Conservation (phyloP, 148 eudicot genomes). For the Rhododendron simsii region DNA sequence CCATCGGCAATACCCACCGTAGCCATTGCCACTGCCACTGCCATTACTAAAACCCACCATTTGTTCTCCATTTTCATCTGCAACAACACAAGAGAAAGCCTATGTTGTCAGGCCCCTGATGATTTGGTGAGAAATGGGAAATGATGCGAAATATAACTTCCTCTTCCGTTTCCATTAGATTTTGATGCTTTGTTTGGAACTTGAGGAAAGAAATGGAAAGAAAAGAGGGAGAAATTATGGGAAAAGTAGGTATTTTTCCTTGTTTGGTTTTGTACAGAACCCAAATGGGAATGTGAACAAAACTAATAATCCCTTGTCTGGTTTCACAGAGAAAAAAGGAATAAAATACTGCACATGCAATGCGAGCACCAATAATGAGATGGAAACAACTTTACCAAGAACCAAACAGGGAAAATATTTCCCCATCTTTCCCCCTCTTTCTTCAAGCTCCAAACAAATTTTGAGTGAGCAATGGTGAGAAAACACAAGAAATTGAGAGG, state of each 20-base stretch:
- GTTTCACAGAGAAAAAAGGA: neutral
- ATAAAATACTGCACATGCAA: neutral
- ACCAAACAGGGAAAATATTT: neutral
- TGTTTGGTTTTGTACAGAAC: neutral
- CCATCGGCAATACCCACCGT: slow-evolving; percentile 8
- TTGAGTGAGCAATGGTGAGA: neutral
- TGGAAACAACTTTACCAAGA: neutral
- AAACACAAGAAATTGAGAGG: neutral
- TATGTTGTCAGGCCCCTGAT: neutral
- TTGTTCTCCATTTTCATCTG: slow-evolving; percentile 13
- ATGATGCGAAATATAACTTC: neutral
- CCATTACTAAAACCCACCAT: neutral
- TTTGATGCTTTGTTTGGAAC: neutral
- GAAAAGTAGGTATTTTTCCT: neutral
- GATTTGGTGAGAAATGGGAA: neutral
- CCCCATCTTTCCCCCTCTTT: neutral
- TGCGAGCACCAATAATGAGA: neutral
- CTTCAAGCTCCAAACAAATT: neutral
- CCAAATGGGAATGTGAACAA: neutral
- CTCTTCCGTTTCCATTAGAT: neutral
- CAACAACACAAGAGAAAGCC: neutral
- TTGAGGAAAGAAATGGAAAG: neutral
- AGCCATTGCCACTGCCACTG: slow-evolving; percentile 7
- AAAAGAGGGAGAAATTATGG: neutral
- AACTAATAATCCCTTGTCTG: neutral